Base-by-base conservation (phyloP, 1,284 basidiomycete species). In the Marasmius sp. region DNA sequence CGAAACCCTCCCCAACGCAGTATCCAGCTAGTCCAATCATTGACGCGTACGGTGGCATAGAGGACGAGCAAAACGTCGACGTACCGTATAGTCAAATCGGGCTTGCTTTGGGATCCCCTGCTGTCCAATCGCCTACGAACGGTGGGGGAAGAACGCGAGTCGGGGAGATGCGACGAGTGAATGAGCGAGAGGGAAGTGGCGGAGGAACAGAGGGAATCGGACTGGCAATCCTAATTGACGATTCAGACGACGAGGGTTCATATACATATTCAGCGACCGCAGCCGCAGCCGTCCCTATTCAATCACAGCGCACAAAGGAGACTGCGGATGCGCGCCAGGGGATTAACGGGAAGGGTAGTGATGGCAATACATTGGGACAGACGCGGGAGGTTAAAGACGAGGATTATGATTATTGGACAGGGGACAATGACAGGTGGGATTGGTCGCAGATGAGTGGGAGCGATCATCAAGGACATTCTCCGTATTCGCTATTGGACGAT, bases 401-500 rank as follows among this genome's bases (percentile, higher is more conserved):
- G 45, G 45, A 47, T 6, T 47, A 47, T 47, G 45, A 47, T 18
- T 47, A 47, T n/a, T 47, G 45, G 45, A 47, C 45, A 18, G 45
- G 45, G 45, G 45, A n/a, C 16, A 12, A 9, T 9, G 39, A n/a
- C 12, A 43, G n/a, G 6, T 12, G 41, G 41, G 41, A n/a, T 12
- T 43, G 41, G 41, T 12, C 11, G 14, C 20, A 34, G 3, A 11
- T 33, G 33, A 22, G 50, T 22, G 22, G 22, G 7, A 52, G 22
- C 27, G 34, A 33, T 16, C 12, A 36, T 18, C 52, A 54, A 14
- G 18, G 52, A n/a, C 52, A 54, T 54, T 54, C 52, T 18, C 52
- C 52, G 16, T 54, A 54, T 38, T 54, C 52, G 52, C 34, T 54
- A 18, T 38, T 54, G 34, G 52, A 54, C 20, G 52, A 54, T 14